Evolutionary conservation across 129 eudicot species (phyloP).

Genomic region (Artemisia tridentata): DNA sequence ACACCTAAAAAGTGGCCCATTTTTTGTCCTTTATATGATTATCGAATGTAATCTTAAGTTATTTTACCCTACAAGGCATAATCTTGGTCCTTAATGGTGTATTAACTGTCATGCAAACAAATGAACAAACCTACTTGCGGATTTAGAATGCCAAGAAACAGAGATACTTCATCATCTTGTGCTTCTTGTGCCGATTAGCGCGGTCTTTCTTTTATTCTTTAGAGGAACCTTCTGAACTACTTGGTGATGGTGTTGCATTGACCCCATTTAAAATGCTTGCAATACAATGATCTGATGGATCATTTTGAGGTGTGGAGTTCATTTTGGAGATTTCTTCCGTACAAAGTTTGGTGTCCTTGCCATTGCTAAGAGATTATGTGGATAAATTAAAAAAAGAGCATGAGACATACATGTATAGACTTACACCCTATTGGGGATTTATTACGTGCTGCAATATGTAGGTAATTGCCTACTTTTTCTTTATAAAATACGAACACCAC

Average conservation of each 20-base stretch:
- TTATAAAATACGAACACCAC: too few relatives aligned
- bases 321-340: constrained; percentile 28
- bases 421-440: not conserved
- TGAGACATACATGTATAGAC: not conserved
- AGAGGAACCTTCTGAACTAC: constrained; percentile 20
- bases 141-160: constrained; percentile 53
- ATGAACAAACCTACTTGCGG: constrained; percentile 2
- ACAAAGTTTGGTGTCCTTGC: constrained; percentile 17
- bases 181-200: constrained; percentile 38
- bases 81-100: constrained; percentile 3
- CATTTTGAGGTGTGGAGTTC: not conserved
- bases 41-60: not conserved
- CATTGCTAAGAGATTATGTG: constrained; percentile 31
- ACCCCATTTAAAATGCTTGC: constrained; percentile 26
- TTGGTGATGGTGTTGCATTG: constrained; percentile 24
- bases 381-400: constrained; percentile 4
- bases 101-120: constrained; percentile 16
- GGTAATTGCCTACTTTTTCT: too few relatives aligned
- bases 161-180: constrained; percentile 46
- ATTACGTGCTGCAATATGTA: too few relatives aligned
- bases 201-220: constrained; percentile 36
- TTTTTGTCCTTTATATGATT: constrained; percentile 6
- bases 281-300: not conserved
- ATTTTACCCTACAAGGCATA: not conserved
- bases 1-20: constrained; percentile 6